Base-by-base conservation (phyloP, 176 grass and related monocot genomes). In the Alopecurus myosuroides region DNA sequence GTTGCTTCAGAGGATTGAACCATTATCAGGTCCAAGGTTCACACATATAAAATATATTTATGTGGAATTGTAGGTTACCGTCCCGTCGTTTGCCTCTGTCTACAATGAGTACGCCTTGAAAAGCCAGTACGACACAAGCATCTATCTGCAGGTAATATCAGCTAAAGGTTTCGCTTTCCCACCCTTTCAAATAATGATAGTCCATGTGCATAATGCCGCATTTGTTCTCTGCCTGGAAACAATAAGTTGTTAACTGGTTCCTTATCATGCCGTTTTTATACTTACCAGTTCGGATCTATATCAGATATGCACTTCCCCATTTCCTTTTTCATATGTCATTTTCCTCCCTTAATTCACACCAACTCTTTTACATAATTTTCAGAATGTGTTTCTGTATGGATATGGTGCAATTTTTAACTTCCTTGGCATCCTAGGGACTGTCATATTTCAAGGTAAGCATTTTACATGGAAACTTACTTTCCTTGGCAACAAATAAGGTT, bases 331-430 rank as follows among this genome's bases (percentile, higher is more conserved):
- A 4, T 41, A 18, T 56, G n/a, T 58, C 29, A 19, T 17, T 62
- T 29, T 30, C 70, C 9, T 61, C 53, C 67, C n/a, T 83, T 78
- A 39, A 69, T n/a, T 46, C 37, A 55, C 37, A 41, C 60, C 64
- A 80, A 70, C 14, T 49, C 3, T n/a, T 25, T 25, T 64, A 76
- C 18, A 70, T 81, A 82, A 82, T 77, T 46, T 88, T 82, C 90
- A 99, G 94, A 99, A 99, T 77, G 78, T 99, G 52, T 99, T 99
- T 95, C 87, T 99, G 74, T 99, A 99, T 86, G 97, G 97, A 82
- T 96, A 99, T 91, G 97, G 97, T 82, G 97, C 97, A 69, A 92
- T 99, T 86, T 99, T 99, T 86, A 99, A 99, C 78, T 92, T 99
- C 42, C 90, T 99, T 79, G 97, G 94, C 17, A 96, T 99, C 80